These are phyloP conservation scores for Amauroascus niger DNA, from an alignment of 2,329 filamentous ascomycete genomes.

Conservation along the genomic window DNA sequence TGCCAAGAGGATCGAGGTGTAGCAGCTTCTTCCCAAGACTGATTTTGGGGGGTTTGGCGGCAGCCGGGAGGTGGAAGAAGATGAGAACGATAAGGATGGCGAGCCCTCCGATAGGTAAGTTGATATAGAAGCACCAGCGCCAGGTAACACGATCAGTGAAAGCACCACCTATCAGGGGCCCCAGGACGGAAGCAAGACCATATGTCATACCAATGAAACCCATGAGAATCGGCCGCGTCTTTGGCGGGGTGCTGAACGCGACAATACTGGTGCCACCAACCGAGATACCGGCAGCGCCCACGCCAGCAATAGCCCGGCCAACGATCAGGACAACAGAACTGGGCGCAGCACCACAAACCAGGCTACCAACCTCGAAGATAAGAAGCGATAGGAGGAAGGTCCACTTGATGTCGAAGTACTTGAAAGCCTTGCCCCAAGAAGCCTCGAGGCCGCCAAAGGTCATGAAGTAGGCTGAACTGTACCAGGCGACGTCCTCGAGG, in stretches of 20 bases:
- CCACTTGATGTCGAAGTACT: slow-evolving; percentile 36
- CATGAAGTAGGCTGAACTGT: slow-evolving; percentile 37
- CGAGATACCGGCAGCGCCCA: slow-evolving; percentile 31
- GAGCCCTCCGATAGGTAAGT: slow-evolving; percentile 28
- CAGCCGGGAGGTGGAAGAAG: slow-evolving; percentile 16
- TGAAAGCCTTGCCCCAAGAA: slow-evolving; percentile 37
- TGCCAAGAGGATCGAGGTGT: slow-evolving; percentile 37
- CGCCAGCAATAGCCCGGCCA: slow-evolving; percentile 34
- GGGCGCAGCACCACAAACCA: slow-evolving; percentile 31
- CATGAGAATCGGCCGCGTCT: slow-evolving; percentile 28
- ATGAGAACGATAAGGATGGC: slow-evolving; percentile 21
- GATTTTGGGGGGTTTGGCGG: slow-evolving; percentile 15
- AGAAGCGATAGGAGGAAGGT: slow-evolving; percentile 31
- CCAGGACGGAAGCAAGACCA: slow-evolving; percentile 21
- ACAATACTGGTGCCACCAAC: slow-evolving; percentile 36
- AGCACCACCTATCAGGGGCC: slow-evolving; percentile 29
- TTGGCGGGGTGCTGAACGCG: slow-evolving; percentile 33
- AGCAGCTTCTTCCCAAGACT: slow-evolving; percentile 21
- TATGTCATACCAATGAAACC: slow-evolving; percentile 37
- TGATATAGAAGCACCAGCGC: slow-evolving; percentile 39
- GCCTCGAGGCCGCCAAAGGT: slow-evolving; percentile 35
- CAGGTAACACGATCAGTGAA: slow-evolving; percentile 36
- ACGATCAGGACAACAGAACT: slow-evolving; percentile 32
- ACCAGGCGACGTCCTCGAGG: slow-evolving; percentile 41
- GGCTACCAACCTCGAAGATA: slow-evolving; percentile 36